Conservation (phyloP, 2,329 filamentous ascomycete species). For the Colletotrichum scovillei region DNA sequence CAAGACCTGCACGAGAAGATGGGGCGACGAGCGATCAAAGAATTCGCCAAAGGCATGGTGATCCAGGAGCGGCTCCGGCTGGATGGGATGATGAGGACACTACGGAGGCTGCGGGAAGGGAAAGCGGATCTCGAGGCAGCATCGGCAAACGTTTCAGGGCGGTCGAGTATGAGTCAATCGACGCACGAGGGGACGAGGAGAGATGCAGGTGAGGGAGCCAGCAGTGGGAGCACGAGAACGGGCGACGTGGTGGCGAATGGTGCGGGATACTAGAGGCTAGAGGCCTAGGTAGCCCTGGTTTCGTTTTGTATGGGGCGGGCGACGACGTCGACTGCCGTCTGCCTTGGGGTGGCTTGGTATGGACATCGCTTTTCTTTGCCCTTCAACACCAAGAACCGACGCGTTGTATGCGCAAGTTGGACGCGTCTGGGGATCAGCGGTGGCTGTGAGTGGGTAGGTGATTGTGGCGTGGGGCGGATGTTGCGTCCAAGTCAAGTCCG, state of each 20-base stretch:
- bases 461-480: slow-evolving; percentile 17
- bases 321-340: neutral
- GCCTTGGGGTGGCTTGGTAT: slow-evolving; percentile 5
- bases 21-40: slow-evolving; percentile 78
- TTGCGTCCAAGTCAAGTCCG: neutral
- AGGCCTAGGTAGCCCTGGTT: neutral
- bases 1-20: slow-evolving; percentile 87
- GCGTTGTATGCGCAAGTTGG: slow-evolving; percentile 32
- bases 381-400: slow-evolving; percentile 35
- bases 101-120: slow-evolving; percentile 68
- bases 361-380: neutral
- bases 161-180: slow-evolving; percentile 33
- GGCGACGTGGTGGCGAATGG: slow-evolving; percentile 26
- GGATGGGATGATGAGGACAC: slow-evolving; percentile 82
- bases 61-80: slow-evolving; percentile 83
- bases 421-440: slow-evolving; percentile 26
- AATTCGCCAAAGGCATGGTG: slow-evolving; percentile 82
- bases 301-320: neutral
- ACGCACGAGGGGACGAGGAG: slow-evolving; percentile 14
- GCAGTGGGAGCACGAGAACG: slow-evolving; percentile 10
- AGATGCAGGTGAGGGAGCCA: slow-evolving; percentile 32
- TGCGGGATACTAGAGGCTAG: slow-evolving; percentile 10
- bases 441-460: slow-evolving; percentile 19
- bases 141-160: slow-evolving; percentile 27
- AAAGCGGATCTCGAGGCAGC: slow-evolving; percentile 31